A percentile compares a stretch with the other conserved stretches of the same genome.
Evolutionary conservation across 352 stramenopile species (phyloP).

Genomic region (Phytophthora macrochlamydospora): DNA sequence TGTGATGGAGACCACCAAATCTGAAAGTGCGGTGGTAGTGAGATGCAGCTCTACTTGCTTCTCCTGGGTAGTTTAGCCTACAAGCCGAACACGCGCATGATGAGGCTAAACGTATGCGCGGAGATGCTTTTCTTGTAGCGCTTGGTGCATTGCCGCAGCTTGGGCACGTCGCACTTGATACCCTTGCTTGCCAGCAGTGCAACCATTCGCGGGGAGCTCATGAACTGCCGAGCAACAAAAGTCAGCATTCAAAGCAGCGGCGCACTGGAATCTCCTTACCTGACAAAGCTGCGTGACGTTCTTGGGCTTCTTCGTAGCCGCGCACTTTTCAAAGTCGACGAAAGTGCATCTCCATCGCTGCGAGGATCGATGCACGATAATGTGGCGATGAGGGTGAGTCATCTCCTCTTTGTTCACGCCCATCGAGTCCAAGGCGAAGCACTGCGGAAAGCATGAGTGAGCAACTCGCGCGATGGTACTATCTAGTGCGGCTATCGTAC

Average conservation of each 20-base stretch:
- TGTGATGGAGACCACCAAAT: conserved; percentile 9
- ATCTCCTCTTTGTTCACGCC: conserved; percentile 85
- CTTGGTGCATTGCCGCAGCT: conserved; percentile 64
- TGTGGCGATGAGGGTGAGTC: conserved; percentile 79
- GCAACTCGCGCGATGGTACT: neutral
- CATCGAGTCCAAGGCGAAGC: conserved; percentile 75
- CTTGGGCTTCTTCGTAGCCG: conserved; percentile 66
- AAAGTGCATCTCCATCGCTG: conserved; percentile 61
- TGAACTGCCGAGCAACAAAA: conserved; percentile 42
- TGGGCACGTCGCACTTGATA: conserved; percentile 42
- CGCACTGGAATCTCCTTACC: conserved; percentile 23
- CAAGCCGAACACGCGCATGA: conserved; percentile 55
- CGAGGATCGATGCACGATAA: conserved; percentile 48
- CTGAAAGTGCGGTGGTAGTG: conserved; percentile 15
- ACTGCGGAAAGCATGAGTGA: conserved; percentile 29
- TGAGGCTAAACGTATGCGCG: conserved; percentile 38
- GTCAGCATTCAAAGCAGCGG: neutral
- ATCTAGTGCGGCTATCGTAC: conserved; percentile 18
- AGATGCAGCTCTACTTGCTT: neutral
- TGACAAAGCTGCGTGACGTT: conserved; percentile 84
- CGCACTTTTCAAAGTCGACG: conserved; percentile 83
- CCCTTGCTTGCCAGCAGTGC: conserved; percentile 50
- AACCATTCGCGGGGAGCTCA: conserved; percentile 68
- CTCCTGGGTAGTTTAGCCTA: conserved; percentile 12
- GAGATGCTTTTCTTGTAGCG: conserved; percentile 64